Evolutionary conservation across 257 asterid species (phyloP), one percentile per base, ranked within the genome.

Genomic region (Forsythia viridissima): DNA sequence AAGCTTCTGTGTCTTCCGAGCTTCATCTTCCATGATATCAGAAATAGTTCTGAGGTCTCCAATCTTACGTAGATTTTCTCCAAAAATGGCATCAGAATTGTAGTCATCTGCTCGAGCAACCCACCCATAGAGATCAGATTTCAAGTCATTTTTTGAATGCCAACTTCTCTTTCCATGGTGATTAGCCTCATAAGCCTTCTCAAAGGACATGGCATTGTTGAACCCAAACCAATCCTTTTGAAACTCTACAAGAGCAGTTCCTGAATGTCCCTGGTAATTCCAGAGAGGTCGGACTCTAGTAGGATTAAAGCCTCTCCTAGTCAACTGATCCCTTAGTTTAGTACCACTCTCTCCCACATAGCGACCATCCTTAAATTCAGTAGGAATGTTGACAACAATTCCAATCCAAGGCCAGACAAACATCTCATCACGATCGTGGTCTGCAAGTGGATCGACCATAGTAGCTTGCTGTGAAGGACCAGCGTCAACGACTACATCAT

Each of bases 361-460:
- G 11, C 83, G 89, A 18, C 92, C 95, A 63, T 91, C 92, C 84
- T 87, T 91, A 36, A 84, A 83, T 71, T 81, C 79, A 57, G 86
- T 87, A 5, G 92, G 91, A 71, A 92, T 86, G 76, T 93, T 92
- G 55, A 85, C 96, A 41, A 93, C 87, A 37, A 91, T 78, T 34
- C 97, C 97, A 79, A 89, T 80, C 99, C 99, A 96, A 8, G 99
- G 99, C 97, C 98, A 93, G 51, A 96, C 98, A 80, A 92, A 92
- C 89, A 90, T 84, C 88, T 96, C 98, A 44, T 83, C 89, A 78
- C 77, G 85, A 68, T 89, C 92, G 7, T 87, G 89, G 63, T 88
- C 91, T 42, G 88, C 89, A 71, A 90, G 86, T 36, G 89, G 71
- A 84, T 85, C 86, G 72, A 71, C 90, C 81, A 84, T 84, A 15